Conservation (phyloP, 768 basidiomycete genomes). For the Pleurotus eryngii region DNA sequence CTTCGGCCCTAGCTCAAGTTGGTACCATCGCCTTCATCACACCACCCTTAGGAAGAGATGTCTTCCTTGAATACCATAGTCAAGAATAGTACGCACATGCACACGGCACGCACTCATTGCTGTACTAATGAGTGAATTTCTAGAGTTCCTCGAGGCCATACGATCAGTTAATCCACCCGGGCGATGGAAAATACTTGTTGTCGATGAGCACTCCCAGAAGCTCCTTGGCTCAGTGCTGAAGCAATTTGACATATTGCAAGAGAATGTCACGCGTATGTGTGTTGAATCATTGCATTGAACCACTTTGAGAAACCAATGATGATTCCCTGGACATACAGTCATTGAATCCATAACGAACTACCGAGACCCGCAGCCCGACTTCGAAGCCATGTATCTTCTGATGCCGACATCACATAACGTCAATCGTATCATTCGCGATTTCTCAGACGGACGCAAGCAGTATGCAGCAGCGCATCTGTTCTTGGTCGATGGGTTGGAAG, state of each 20-base stretch:
- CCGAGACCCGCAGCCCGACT: conserved; percentile 78
- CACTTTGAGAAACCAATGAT: background rate
- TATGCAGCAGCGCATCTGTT: conserved; percentile 89
- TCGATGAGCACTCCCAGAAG: conserved; percentile 88
- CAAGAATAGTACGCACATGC: conserved; percentile 33
- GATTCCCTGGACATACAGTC: conserved; percentile 45
- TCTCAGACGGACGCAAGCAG: conserved; percentile 50
- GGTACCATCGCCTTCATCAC: background rate
- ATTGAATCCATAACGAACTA: conserved; percentile 86
- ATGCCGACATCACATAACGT: conserved; percentile 96
- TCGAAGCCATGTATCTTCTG: conserved; percentile 91
- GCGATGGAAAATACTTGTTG: conserved; percentile 96
- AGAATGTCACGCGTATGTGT: conserved; percentile 90
- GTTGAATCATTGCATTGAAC: conserved; percentile 1
- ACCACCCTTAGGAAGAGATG: conserved; percentile 20
- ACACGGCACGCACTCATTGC: too few relatives aligned
- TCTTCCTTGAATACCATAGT: conserved; percentile 40
- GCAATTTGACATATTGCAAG: conserved; percentile 90
- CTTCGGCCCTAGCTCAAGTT: background rate
- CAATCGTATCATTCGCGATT: conserved; percentile 87
- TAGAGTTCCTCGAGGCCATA: conserved; percentile 87
- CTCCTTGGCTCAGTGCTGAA: conserved; percentile 83
- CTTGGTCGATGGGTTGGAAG: conserved; percentile 86
- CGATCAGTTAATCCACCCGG: conserved; percentile 82
- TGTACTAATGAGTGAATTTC: background rate